Evolutionary conservation across 768 basidiomycete species (phyloP), one percentile per base, ranked within the genome.

Genomic region (Solioccasus polychromus): DNA sequence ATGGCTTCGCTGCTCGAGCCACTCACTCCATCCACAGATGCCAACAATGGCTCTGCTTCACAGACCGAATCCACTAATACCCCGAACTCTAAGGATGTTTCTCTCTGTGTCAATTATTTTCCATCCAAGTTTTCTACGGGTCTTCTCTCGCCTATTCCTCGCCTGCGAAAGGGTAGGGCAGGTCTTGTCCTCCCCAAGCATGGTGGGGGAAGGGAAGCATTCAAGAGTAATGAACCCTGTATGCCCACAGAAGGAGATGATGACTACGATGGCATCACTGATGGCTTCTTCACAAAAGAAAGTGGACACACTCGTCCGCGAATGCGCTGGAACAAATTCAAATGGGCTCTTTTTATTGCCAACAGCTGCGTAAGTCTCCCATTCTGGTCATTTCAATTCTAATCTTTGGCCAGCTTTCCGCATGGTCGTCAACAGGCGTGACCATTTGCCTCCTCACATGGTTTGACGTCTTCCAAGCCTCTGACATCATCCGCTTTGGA

Each of bases 251-350:
- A 68, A 43, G 70, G 69, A 32, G 79, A 79, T 46, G 79, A 81
- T 22, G 79, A 81, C 58, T 77, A 79, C 52, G 78, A 82, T 48
- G 70, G 64, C 8, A 55, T 66, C 17, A 52, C 48, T 18, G 62
- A 69, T 35, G 61, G 61, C 22, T 70, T 68, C 64, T 78, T 75
- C 59, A 66, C 56, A 17, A 71, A 72, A 30, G 68, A 64, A 39
- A 63, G 66, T 24, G 68, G 69, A 44, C 67, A 65, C 47, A 60
- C 58, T 1, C 67, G 68, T 48, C 63, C 73, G 54, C 66, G 62
- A 28, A 66, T 86, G 45, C 70, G 82, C 14, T 93, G 90, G 90
- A 92, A 82, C 59, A 77, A 72, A 51, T 92, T 92, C 76, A 92
- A 93, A 63, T 91, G 88, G 88, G 68, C 75, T 10, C 63, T 92